Conservation (phyloP, 352 stramenopile genomes). For the Pythium biforme region DNA sequence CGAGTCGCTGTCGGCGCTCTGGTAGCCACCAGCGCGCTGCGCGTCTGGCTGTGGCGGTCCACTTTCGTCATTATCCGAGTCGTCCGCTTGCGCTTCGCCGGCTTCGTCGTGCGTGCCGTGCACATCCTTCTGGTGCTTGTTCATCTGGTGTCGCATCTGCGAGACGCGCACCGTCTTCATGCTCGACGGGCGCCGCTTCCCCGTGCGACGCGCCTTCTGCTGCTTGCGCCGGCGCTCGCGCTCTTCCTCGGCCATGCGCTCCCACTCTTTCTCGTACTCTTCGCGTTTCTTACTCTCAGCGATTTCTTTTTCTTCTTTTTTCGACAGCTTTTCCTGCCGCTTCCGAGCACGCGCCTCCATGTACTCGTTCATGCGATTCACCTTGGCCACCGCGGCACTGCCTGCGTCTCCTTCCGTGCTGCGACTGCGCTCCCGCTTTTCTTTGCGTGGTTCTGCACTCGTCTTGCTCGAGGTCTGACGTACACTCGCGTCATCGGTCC, state of each 20-base stretch:
- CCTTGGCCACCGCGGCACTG: conserved; percentile 29
- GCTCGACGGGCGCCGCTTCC: conserved; percentile 65
- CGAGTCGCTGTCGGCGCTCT: conserved; percentile 61
- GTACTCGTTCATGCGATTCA: conserved; percentile 88
- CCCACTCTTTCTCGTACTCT: conserved; percentile 88
- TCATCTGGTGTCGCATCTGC: conserved; percentile 84
- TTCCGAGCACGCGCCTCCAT: conserved; percentile 83
- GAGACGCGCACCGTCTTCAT: conserved; percentile 84
- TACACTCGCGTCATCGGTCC: background rate
- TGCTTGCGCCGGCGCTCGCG: conserved; percentile 80
- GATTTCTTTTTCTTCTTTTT: conserved; percentile 67
- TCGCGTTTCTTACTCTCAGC: conserved; percentile 77
- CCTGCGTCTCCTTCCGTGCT: conserved; percentile 25
- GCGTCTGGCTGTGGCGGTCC: conserved; percentile 31
- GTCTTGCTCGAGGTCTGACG: background rate
- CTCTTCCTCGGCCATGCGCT: conserved; percentile 87
- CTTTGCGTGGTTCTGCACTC: background rate
- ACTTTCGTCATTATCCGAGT: conserved; percentile 43
- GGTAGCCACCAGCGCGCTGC: conserved; percentile 50
- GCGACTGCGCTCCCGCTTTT: conserved; percentile 25
- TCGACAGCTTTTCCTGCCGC: conserved; percentile 74
- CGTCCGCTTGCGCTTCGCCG: background rate
- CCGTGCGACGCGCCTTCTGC: conserved; percentile 63
- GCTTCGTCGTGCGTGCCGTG: conserved; percentile 15
- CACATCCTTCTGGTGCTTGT: conserved; percentile 48